Evolutionary conservation across 2,329 filamentous ascomycete genomes (phyloP), one percentile per base, ranked within the genome.

Genomic region (Chlorencoelia australis): DNA sequence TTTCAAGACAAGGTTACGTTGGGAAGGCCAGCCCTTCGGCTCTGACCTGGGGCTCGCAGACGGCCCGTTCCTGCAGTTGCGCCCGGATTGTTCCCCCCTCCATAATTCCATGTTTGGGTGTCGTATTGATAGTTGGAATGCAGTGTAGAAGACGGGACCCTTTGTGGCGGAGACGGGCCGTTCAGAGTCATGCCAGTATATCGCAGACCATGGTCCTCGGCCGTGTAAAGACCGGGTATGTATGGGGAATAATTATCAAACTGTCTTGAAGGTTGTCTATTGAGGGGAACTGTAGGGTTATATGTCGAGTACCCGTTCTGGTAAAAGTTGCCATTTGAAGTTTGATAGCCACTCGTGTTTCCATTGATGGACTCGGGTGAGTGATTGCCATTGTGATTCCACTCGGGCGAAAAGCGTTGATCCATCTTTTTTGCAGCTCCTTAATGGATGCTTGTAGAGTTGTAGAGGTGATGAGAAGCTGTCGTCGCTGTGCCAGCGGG

Each of bases 61-160:
- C 79, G 64, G 56, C 71, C 61, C 50, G 73, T 66, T 39, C 76
- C 75, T 40, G 77, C 79, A 49, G 88, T 63, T 51, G 70, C 73
- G 50, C 73, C 71, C 48, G 70, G 78, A 37, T 76, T 75, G 41
- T 51, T 71, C 67, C 43, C 43, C 32, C 43, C 79, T 52, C 72
- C 74, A 35, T 85, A 79, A 57, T 79, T 84, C 87, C 87, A 94
- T 14, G 80, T 78, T 54, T 86, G 81, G 55, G 77, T 75, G 53
- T 87, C 84, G 49, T 88, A 82, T 40, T 64, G 72, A 51, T 74
- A 69, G 40, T 68, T 71, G 45, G 84, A 80, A 35, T 65, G 65
- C 27, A 50, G 45, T 9, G 24, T 35, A 14, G 15, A 35, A 17
- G 47, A 39, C 9, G 39, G 30, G 29, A 49, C 48, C 24, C 52